Evolutionary conservation across 495 filamentous ascomycete genomes (phyloP), one percentile per base, ranked within the genome.

Genomic region (Penicillium maclennaniae): DNA sequence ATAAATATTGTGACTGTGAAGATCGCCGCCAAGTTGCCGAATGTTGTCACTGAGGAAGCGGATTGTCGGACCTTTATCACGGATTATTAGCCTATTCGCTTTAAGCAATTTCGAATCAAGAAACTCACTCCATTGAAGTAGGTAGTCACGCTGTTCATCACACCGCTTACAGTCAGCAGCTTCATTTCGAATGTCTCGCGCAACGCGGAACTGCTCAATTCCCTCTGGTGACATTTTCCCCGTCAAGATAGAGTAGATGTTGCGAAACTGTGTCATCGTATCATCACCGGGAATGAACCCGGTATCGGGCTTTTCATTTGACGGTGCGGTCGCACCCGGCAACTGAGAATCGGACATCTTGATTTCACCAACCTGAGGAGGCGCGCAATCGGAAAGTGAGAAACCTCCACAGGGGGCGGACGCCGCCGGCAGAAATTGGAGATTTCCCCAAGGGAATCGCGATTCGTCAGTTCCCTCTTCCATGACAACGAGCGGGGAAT

Each of bases 11-110:
- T 71, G 69, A 28, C 63, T 70, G 57, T 87, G 82, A 26, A 97
- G 76, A 49, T 81, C 75, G 41, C 87, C 89, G 69, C 89, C 88
- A 20, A 97, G 79, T 54, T 86, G 82, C 40, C 70, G 68, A 49
- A 96, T 85, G 59, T 89, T 91, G 54, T 90, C 81, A 38, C 78
- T 77, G 69, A 98, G 69, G 78, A 92, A 98, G 28, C 86, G 85
- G 49, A 98, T 82, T 41, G 87, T 84, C 16, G 93, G 93, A 55
- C 87, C 83, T 72, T 55, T 14, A 48, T 12, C 10, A 48, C 15
- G 21, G 36, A 49, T 37, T 31, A 34, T 43, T n/a, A 66, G 54
- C 43, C 40, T 44, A 21, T 43, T 6, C 14, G 4, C 14, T 14
- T 34, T 9, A 34, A 0, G 10, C 10, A 5, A 2, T 14, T 34